Conservation (phyloP, 805 yeast genomes). For the Priceomyces fermenticarens region DNA sequence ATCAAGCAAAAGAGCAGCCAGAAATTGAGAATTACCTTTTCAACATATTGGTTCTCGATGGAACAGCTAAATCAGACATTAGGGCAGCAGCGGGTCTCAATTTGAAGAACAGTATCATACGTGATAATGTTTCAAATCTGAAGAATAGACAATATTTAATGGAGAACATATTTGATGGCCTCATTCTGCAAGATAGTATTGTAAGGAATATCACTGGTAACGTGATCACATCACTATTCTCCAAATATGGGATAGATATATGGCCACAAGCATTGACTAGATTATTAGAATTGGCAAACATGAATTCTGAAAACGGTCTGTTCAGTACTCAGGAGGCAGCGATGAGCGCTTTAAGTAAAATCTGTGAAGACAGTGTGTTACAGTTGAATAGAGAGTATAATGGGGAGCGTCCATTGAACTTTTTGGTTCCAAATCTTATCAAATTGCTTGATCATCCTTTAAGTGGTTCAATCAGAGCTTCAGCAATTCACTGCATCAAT, state of each 20-base stretch:
- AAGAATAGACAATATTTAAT: slow-evolving; percentile 31
- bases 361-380: slow-evolving; percentile 82
- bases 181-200: slow-evolving; percentile 52
- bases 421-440: slow-evolving; percentile 64
- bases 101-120: slow-evolving; percentile 71
- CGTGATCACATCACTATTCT: slow-evolving; percentile 78
- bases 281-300: slow-evolving; percentile 57
- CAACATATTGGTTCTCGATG: slow-evolving; percentile 58
- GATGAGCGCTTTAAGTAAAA: slow-evolving; percentile 75
- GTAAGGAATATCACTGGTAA: slow-evolving; percentile 89
- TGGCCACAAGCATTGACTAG: slow-evolving; percentile 80
- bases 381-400: slow-evolving; percentile 62
- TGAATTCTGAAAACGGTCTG: slow-evolving; percentile 8
- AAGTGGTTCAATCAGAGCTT: slow-evolving; percentile 53
- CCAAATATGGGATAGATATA: slow-evolving; percentile 58
- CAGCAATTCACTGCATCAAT: slow-evolving; percentile 68
- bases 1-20: slow-evolving; percentile 64
- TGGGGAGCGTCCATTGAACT: slow-evolving; percentile 65
- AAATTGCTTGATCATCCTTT: slow-evolving; percentile 39
- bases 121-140: slow-evolving; percentile 21
- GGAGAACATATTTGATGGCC: slow-evolving; percentile 50
- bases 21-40: slow-evolving; percentile 81
- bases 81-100: slow-evolving; percentile 88
- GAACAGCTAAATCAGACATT: slow-evolving; percentile 44
- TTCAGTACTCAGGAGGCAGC: slow-evolving; percentile 62